phyloP scores from a whole-genome alignment of 371 early-diverging fungal species.

The Mucor circinelloides region DNA sequence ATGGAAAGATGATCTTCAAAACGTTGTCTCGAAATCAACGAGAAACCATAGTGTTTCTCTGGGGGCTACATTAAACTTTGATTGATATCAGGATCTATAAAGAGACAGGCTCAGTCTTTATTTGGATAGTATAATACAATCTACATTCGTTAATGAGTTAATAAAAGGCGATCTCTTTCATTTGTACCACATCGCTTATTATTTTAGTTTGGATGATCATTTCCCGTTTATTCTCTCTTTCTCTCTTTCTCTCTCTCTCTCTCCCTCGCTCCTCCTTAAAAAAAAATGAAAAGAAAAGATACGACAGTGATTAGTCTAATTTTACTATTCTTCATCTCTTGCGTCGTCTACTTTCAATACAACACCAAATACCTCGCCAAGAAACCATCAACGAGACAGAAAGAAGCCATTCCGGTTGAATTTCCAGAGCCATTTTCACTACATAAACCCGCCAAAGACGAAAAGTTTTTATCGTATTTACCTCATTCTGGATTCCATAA shows the following conservation, averaged over 20 bases:
- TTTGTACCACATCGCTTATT: neutral
- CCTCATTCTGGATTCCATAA: slow-evolving; percentile 71
- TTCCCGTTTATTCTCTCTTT: neutral
- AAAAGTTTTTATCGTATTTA: slow-evolving; percentile 57
- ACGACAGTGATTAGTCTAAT: neutral
- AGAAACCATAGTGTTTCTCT: neutral
- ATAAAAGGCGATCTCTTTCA: neutral
- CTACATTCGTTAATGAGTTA: slow-evolving; percentile 11
- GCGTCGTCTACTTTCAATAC: slow-evolving; percentile 11
- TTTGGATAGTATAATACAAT: slow-evolving; percentile 22
- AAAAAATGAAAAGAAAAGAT: slow-evolving; percentile 16
- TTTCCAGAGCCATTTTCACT: slow-evolving; percentile 24
- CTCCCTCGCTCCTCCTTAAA: neutral
- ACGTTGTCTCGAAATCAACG: neutral
- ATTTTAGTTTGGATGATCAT: neutral
- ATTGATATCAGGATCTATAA: slow-evolving; percentile 19
- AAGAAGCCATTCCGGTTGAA: slow-evolving; percentile 18
- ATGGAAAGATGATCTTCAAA: neutral
- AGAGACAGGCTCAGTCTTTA: neutral
- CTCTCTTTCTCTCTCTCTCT: slow-evolving; percentile 4
- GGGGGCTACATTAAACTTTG: slow-evolving; percentile 1
- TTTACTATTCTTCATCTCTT: neutral
- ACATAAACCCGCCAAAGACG: slow-evolving; percentile 9
- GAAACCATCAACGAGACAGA: neutral
- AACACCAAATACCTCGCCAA: neutral